Base-by-base conservation (phyloP, 192 early-diverging fungal species). In the Geranomyces michiganensis region DNA sequence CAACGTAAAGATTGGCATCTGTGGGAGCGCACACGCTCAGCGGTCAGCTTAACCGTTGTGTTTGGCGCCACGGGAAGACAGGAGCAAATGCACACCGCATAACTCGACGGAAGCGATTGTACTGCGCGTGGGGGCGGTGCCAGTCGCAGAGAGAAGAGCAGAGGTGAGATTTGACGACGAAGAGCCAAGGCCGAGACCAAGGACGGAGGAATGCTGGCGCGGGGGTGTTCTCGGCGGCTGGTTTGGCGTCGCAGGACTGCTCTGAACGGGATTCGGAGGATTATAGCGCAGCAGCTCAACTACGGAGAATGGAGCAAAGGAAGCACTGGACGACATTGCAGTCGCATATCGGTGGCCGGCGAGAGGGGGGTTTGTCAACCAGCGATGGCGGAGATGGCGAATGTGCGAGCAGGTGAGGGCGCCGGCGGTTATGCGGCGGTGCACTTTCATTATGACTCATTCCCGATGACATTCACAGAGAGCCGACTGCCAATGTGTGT, bases 1-100 rank as follows among this genome's bases (percentile, higher is more conserved):
- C 92, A 31, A 92, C 68, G 49, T 91, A 92, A 22, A 94, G 71
- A 65, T 90, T 81, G 67, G 84, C 87, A 45, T 89, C 92, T 93
- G 56, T 49, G 30, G 19, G 51, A 24, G 51, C 24, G 51, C 19
- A 53, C 3, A 26, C 51, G 31, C 6, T 29, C 58, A 60, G 29
- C 56, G 24, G 36, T 41, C 36, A 41, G 36, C 36, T 3, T 10
- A 8, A 19, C 17, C 24, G 29, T 29, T 32, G 17, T 8, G 15
- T 60, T 60, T 27, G 12, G 17, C 14, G 26, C 12, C 26, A 21
- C 56, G 56, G 14, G 56, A 5, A 4, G 29, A 19, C 58, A 60
- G 24, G n/a, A 19, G 58, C 51, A 8, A 7, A 29, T 27, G 6
- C 58, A 7, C 17, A 60, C 58, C 58, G 31, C 58, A 60, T 60